These are phyloP conservation scores for Dictyophora rubrovolvata DNA, from an alignment of 768 basidiomycete species.

Conservation along the genomic window DNA sequence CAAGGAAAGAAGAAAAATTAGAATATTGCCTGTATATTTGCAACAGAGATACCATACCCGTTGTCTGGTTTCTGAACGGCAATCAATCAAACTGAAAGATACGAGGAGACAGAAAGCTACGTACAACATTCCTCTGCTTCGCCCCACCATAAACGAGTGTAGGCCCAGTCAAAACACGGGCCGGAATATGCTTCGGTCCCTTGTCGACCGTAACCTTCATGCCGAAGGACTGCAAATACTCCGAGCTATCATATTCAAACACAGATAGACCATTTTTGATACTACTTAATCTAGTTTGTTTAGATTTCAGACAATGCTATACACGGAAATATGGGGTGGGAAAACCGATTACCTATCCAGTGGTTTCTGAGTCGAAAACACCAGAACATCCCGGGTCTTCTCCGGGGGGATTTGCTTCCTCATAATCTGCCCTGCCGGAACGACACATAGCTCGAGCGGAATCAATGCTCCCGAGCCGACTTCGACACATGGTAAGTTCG, in stretches of 20 bases:
- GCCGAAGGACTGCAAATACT: conserved; percentile 67
- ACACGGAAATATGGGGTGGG: too few relatives aligned
- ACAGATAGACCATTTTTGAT: conserved; percentile 23
- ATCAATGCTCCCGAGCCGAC: conserved; percentile 51
- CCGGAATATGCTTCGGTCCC: conserved; percentile 45
- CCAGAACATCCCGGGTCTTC: conserved; percentile 50
- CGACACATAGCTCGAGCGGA: conserved; percentile 57
- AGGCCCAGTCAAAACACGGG: conserved; percentile 55
- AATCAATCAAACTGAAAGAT: not conserved
- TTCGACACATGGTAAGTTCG: conserved; percentile 59
- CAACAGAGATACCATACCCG: conserved; percentile 1
- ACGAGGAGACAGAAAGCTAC: conserved; percentile 16
- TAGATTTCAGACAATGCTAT: conserved; percentile 3
- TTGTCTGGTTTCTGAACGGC: conserved; percentile 10
- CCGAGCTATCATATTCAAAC: conserved; percentile 55
- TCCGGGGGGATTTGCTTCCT: conserved; percentile 61
- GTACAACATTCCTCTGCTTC: conserved; percentile 46
- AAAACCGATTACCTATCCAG: conserved; percentile 35
- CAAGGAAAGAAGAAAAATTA: not conserved
- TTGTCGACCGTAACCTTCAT: conserved; percentile 43
- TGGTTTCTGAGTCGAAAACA: conserved; percentile 60
- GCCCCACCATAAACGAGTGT: conserved; percentile 58
- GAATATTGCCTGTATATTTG: conserved; percentile 5
- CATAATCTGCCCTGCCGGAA: conserved; percentile 59
- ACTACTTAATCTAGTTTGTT: conserved; percentile 27